Evolutionary conservation across 2,329 filamentous ascomycete species (phyloP), one percentile per base, ranked within the genome.

Genomic region (Mariannaea elegans): DNA sequence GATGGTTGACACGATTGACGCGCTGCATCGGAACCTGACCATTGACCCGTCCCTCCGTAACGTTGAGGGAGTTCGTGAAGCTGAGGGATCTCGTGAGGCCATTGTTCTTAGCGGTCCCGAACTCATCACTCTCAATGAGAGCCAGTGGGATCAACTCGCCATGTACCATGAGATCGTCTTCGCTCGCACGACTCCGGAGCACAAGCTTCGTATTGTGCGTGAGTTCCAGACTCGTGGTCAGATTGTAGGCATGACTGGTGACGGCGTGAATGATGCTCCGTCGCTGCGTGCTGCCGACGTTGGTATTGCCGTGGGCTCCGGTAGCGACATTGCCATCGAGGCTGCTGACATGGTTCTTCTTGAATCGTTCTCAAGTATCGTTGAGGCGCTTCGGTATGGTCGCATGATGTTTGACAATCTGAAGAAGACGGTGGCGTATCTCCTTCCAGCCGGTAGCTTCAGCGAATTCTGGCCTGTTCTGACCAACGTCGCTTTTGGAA

Each of bases 201-300:
- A 93, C 71, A 94, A 94, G 72, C 83, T 93, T 7, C 87, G 89
- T 31, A 93, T 93, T 61, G 90, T 94, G n/a, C 85, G 85, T 27
- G 90, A 91, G 72, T 88, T 93, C 61, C 90, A 92, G 70, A 75
- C 81, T 1, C 80, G 84, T 8, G 80, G 84, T 71, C 90, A 65
- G 75, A 89, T 91, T 2, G 87, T 96, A 1, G 92, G 88, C 36
- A 95, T 96, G 86, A 91, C 94, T 2, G 93, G 92, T 34, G 92
- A 96, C 67, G 92, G 93, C 16, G 92, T 94, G 66, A 96, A 96
- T 69, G 93, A 97, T 71, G 90, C 92, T 0, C 92, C 92, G 0
- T 92, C 92, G 2, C 84, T 97, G 4, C 87, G 90, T 2, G 88
- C 88, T 1, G 91, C 93, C 14, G 92, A 97, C 67, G 87, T 96